Evolutionary conservation across 2,329 filamentous ascomycete genomes (phyloP).

Genomic region (Calonectria crousiana): DNA sequence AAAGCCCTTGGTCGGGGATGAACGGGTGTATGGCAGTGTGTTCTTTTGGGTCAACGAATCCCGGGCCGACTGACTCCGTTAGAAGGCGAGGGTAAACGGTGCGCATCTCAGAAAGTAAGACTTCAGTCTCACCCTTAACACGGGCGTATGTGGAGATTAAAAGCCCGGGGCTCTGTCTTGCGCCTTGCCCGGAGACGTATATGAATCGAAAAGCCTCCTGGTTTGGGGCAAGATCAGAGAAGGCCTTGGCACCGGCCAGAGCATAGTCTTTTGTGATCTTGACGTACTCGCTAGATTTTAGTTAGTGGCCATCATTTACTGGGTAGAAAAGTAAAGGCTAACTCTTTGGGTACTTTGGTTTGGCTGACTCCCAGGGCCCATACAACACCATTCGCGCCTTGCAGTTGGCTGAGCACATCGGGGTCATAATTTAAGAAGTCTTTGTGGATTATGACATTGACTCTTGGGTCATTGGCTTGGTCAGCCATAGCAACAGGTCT

Average conservation of each 20-base stretch:
- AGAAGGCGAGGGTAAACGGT: conserved; percentile 14
- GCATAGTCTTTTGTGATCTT: conserved; percentile 32
- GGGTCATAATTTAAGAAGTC: conserved; percentile 26
- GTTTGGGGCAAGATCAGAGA: conserved; percentile 21
- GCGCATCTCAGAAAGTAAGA: conserved; percentile 23
- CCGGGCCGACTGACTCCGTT: conserved; percentile 29
- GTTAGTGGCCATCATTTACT: too few relatives aligned
- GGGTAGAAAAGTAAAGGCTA: background rate
- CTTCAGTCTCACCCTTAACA: conserved; percentile 34
- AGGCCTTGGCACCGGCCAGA: conserved; percentile 30
- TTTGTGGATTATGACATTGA: conserved; percentile 32
- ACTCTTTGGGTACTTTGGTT: conserved; percentile 34
- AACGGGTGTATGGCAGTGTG: conserved; percentile 29
- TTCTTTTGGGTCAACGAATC: conserved; percentile 27
- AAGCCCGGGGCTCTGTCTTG: conserved; percentile 15
- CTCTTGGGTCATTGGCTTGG: conserved; percentile 22
- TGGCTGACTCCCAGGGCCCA: conserved; percentile 38
- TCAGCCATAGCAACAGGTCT: conserved; percentile 30
- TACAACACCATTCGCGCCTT: conserved; percentile 31
- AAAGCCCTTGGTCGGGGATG: conserved; percentile 23
- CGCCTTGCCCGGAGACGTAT: conserved; percentile 29
- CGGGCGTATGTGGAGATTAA: conserved; percentile 29
- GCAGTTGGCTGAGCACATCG: conserved; percentile 24
- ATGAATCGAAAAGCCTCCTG: conserved; percentile 33
- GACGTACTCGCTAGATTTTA: conserved; percentile 25